Base-by-base conservation (phyloP, 768 basidiomycete genomes). In the Mycena sanguinolenta region DNA sequence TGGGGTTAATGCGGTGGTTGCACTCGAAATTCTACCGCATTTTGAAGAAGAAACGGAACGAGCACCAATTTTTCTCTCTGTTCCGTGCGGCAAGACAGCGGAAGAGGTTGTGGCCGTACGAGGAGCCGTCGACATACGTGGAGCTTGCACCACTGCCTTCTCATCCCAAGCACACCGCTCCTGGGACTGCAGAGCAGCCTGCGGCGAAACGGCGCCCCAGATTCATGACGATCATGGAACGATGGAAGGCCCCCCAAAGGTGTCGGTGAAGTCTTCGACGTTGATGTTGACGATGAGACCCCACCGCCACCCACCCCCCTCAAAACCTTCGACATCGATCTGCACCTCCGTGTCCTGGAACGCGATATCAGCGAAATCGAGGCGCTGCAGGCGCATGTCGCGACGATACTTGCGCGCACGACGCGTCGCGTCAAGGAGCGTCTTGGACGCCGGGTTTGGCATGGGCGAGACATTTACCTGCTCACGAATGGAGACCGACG, bases 361-460 rank as follows among this genome's bases (percentile, higher is more conserved):
- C 87, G 85, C 23, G 92, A 92, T 71, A 73, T 90, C 46, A 70
- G 74, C 23, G 85, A 89, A 67, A 80, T 95, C 27, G 77, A 82
- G 60, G 73, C 78, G 3, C 83, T 94, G 60, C 77, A 82, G 42
- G 71, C 76, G 3, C 83, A 80, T 36, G 78, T 90, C 16, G 77
- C 78, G 16, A 79, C 80, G n/a, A 79, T 86, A 3, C 71, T 88
- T 9, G 85, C 81, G 7, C 88, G 92, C 13, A 87, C 83, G 21
- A 82, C 82, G 3, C 88, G 91, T 70, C 87, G 93, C 21, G 65
- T 89, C n/a, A 93, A 93, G 79, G 92, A 95, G 80, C 84, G 88
- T 34, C 80, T 94, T n/a, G 92, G 92, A 12, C 88, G 94, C n/a
- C 89, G 94, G 14, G 88, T 95, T 0, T 94, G 92, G 92, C 77